Percentiles rank a stretch among this genome's conserved stretches.
These are phyloP conservation scores for Boletellus sp. DNA, from an alignment of 768 basidiomycete species.

Conservation along the genomic window DNA sequence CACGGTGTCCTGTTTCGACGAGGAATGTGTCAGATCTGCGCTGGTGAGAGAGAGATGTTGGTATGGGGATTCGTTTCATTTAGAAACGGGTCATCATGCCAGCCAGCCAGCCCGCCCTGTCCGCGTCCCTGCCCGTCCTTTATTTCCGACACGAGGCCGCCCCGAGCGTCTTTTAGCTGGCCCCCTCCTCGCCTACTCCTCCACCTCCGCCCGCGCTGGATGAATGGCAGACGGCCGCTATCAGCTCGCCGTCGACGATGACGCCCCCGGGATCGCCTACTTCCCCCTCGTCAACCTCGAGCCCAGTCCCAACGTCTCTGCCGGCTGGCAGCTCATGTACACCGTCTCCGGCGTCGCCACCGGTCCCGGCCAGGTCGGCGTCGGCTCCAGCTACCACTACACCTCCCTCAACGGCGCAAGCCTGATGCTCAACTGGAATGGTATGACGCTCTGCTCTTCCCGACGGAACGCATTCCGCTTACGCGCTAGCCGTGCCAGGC, in stretches of 20 bases:
- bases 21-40: constrained; percentile 6
- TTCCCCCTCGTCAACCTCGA: constrained; percentile 57
- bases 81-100: too few species aligned
- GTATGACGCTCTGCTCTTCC: constrained; percentile 41
- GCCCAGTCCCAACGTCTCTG: constrained; percentile 42
- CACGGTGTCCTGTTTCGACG: too few species aligned
- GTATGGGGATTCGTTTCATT: constrained; percentile 18
- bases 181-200: constrained; percentile 2
- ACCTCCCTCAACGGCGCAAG: constrained; percentile 59
- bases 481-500: constrained; percentile 37
- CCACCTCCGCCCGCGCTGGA: constrained; percentile 23
- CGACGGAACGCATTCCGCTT: background rate
- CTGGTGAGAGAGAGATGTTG: constrained; percentile 8
- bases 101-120: too few species aligned
- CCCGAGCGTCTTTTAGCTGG: constrained; percentile 33
- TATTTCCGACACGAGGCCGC: constrained; percentile 19
- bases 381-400: constrained; percentile 57
- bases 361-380: constrained; percentile 41
- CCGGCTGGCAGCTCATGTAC: constrained; percentile 71
- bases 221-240: constrained; percentile 27
- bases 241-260: constrained; percentile 57
- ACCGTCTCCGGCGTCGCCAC: constrained; percentile 45
- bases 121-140: background rate
- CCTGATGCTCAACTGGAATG: constrained; percentile 56
- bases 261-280: constrained; percentile 62